Conservation (phyloP, 2,329 filamentous ascomycete genomes). For the Aspergillus uvarum region DNA sequence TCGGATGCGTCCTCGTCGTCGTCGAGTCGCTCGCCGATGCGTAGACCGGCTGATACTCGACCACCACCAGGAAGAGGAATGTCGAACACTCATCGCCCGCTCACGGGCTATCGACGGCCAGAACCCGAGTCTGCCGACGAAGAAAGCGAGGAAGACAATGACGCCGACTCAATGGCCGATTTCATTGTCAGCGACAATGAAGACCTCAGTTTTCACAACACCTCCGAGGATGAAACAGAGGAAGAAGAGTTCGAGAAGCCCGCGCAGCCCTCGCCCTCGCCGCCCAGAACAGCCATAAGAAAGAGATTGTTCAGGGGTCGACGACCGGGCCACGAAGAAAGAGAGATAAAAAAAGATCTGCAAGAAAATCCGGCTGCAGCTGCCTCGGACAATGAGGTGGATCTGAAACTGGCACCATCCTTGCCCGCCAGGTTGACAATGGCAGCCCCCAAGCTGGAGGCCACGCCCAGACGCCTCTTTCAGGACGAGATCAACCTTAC, state of each 20-base stretch:
- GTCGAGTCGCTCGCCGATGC: slow-evolving; percentile 22
- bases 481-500: slow-evolving; percentile 24
- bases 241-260: slow-evolving; percentile 23
- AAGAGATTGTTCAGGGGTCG: slow-evolving; percentile 39
- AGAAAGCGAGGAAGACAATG: slow-evolving; percentile 29
- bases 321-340: slow-evolving; percentile 23
- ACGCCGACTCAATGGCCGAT: slow-evolving; percentile 40
- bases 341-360: slow-evolving; percentile 16
- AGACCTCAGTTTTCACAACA: slow-evolving; percentile 36
- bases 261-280: slow-evolving; percentile 11
- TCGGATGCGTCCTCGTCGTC: slow-evolving; percentile 22
- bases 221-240: slow-evolving; percentile 31
- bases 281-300: slow-evolving; percentile 27
- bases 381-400: slow-evolving; percentile 10
- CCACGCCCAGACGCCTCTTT: slow-evolving; percentile 20
- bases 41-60: slow-evolving; percentile 9
- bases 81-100: slow-evolving; percentile 10
- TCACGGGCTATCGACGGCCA: slow-evolving; percentile 22
- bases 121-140: slow-evolving; percentile 25
- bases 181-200: slow-evolving; percentile 45
- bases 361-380: not conserved
- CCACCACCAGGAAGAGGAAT: slow-evolving; percentile 13
- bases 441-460: slow-evolving; percentile 13
- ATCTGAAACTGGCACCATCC: slow-evolving; percentile 22
- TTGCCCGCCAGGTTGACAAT: slow-evolving; percentile 21